These are phyloP conservation scores for Globisporangium okanoganense DNA, from an alignment of 352 stramenopile genomes.

Conservation along the genomic window DNA sequence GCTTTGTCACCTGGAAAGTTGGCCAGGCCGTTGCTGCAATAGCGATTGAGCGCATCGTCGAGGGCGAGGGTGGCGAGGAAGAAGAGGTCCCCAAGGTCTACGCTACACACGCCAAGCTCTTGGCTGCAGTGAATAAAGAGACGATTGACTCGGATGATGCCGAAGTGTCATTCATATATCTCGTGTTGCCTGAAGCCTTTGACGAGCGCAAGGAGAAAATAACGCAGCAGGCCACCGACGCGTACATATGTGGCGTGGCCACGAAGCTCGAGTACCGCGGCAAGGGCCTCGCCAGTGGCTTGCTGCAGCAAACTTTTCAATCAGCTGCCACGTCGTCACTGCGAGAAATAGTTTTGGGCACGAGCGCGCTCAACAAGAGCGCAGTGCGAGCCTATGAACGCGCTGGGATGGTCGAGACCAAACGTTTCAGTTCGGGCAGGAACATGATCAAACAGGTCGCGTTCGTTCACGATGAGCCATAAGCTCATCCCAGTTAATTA, in stretches of 20 bases:
- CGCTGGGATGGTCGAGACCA: slow-evolving; percentile 17
- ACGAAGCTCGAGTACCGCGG: slow-evolving; percentile 4
- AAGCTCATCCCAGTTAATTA: too few species aligned
- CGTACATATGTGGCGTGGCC: slow-evolving; percentile 12
- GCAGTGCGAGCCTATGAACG: slow-evolving; percentile 16
- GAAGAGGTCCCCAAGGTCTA: neutral
- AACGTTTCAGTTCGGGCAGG: neutral
- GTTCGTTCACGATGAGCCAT: neutral
- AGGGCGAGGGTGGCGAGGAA: neutral
- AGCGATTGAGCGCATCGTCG: slow-evolving; percentile 3
- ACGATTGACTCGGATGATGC: neutral
- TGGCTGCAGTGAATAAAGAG: neutral
- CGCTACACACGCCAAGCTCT: neutral
- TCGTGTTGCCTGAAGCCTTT: neutral
- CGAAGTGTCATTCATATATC: neutral
- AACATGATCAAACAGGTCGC: neutral
- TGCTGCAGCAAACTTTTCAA: neutral
- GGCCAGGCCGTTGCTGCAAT: neutral
- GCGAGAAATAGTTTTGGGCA: slow-evolving; percentile 15
- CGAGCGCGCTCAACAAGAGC: slow-evolving; percentile 12
- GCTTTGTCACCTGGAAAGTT: slow-evolving; percentile 6
- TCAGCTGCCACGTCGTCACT: neutral
- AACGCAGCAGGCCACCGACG: neutral
- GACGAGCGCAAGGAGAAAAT: slow-evolving; percentile 1
- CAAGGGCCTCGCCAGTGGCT: neutral